Evolutionary conservation across 1,284 basidiomycete species (phyloP).

Genomic region (Exobasidium cylindrosporum): DNA sequence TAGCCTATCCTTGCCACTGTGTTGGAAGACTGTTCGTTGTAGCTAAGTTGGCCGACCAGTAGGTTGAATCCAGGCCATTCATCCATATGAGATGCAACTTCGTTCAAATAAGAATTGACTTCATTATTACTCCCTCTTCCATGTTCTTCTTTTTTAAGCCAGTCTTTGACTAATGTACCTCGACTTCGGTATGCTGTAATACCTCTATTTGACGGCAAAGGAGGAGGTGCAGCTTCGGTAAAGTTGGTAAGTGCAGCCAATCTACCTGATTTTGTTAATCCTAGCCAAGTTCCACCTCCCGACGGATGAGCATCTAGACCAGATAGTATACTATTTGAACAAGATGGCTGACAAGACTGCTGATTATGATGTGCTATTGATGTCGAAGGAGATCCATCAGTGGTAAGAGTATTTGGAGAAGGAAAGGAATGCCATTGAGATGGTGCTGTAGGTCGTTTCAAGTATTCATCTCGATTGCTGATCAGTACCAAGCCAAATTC

Average conservation of each 20-base stretch:
- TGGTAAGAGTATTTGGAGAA: neutral
- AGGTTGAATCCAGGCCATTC: conserved; percentile 43
- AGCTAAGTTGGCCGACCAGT: conserved; percentile 21
- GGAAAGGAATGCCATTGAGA: conserved; percentile 38
- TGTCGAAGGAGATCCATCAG: neutral
- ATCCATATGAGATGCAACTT: neutral
- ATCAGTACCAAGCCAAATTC: conserved; percentile 22
- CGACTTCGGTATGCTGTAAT: conserved; percentile 25
- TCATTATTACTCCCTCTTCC: neutral
- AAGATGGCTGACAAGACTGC: neutral
- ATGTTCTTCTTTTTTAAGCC: conserved; percentile 14
- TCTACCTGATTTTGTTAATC: conserved; percentile 26
- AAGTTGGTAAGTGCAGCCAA: conserved; percentile 45
- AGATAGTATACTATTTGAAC: conserved; percentile 22
- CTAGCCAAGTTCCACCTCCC: conserved; percentile 47
- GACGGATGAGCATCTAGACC: conserved; percentile 25
- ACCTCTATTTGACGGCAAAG: conserved; percentile 17
- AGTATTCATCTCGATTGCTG: conserved; percentile 44
- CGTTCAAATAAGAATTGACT: conserved; percentile 16
- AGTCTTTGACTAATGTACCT: conserved; percentile 30
- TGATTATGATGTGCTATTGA: conserved; percentile 2
- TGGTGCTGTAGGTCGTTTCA: conserved; percentile 26
- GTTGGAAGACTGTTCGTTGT: conserved; percentile 24
- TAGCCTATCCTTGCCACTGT: conserved; percentile 9
- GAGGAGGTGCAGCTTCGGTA: conserved; percentile 27